These are phyloP conservation scores for Ambrosiella xylebori DNA, from an alignment of 2,329 filamentous ascomycete species.

Conservation along the genomic window DNA sequence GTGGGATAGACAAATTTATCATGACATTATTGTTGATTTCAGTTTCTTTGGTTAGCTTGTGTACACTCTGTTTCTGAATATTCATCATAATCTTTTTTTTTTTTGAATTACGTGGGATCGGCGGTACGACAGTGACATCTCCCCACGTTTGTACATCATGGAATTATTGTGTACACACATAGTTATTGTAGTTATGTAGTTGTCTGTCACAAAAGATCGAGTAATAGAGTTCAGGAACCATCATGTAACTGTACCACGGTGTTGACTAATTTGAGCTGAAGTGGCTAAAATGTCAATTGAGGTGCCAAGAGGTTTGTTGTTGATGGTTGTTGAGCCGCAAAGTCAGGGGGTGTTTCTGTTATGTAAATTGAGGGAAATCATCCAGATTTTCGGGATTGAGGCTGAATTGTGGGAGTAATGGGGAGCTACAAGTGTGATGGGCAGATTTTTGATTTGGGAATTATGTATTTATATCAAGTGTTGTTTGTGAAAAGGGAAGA, in stretches of 20 bases:
- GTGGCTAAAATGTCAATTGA: not conserved
- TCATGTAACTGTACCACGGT: not conserved
- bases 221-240: not conserved
- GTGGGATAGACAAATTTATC: too few relatives aligned
- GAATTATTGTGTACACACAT: too few relatives aligned
- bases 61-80: too few relatives aligned
- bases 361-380: not conserved
- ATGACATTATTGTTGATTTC: too few relatives aligned
- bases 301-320: not conserved
- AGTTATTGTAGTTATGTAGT: too few relatives aligned
- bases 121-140: too few relatives aligned
- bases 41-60: too few relatives aligned
- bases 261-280: not conserved
- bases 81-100: too few relatives aligned
- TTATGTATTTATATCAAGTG: not conserved
- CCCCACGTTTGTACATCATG: too few relatives aligned
- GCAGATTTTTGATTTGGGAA: not conserved
- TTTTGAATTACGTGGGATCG: too few relatives aligned
- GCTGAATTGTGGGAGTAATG: not conserved
- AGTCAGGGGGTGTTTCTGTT: not conserved
- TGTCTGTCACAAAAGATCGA: not conserved
- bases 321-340: not conserved
- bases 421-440: not conserved
- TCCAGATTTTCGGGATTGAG: not conserved
- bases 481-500: not conserved